Evolutionary conservation across 495 filamentous ascomycete species (phyloP), one percentile per base, ranked within the genome.

Genomic region (Cairneyella variabilis): DNA sequence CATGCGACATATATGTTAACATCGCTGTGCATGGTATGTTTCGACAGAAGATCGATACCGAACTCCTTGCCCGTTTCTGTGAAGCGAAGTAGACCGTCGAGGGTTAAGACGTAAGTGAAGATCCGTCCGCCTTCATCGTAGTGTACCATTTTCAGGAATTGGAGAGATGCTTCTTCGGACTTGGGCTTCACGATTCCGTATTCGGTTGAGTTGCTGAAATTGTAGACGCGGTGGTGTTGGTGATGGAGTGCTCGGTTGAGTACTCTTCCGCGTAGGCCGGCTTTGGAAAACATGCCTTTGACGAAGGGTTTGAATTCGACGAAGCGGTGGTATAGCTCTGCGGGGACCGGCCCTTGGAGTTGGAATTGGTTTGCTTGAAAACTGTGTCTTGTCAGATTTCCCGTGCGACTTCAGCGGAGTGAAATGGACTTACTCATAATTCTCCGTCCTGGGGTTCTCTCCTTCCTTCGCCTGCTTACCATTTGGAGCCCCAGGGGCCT

Each of bases 321-420:
- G 68, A 84, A 97, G 54, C 88, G 84, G 64, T 96, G 90, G 64
- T 95, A 95, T 22, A 97, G 74, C 41, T 79, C 70, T 2, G 76
- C 64, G 0, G 92, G 91, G 0, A 91, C 85, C 0, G 92, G 92
- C 0, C 92, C 92, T 20, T 76, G 72, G 25, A 97, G 78, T 56
- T 97, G 92, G 40, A 97, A 83, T 57, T 96, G 85, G 65, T 91
- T 93, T 32, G 92, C 90, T 77, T 95, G 90, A 71, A 97, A 97
- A 66, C 86, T 91, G 58, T 44, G 53, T 32, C 1, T 11, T 28
- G 39, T 39, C 38, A 56, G 48, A 37, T 55, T 38, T 16, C 26
- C 5, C n/a, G 8, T n/a, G 21, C 8, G 18, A 8, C 26, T 25
- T 10, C 14, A 14, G n/a, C 0, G 22, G 27, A 45, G 41, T 1